Evolutionary conservation across 129 eudicot species (phyloP).

Genomic region (Artemisia tridentata): DNA sequence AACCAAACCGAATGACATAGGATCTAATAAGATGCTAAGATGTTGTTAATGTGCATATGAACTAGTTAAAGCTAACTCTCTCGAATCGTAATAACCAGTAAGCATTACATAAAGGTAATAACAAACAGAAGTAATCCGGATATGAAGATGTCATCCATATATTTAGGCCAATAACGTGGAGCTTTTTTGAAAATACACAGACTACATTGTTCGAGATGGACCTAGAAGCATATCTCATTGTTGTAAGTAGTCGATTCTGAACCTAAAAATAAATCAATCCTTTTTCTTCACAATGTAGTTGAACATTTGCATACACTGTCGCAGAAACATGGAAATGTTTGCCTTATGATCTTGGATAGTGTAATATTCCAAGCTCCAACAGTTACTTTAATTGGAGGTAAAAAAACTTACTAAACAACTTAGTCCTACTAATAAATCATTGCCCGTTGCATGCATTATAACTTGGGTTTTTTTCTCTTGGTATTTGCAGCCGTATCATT

Average conservation of each 20-base stretch:
- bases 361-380: background rate
- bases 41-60: too few species aligned
- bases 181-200: background rate
- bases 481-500: constrained; percentile 24
- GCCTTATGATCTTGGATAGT: constrained; percentile 20
- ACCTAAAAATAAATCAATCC: background rate
- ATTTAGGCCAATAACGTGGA: constrained; percentile 7
- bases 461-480: background rate
- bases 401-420: background rate
- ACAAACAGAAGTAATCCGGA: too few species aligned
- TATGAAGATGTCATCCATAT: constrained; percentile 15
- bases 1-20: too few species aligned
- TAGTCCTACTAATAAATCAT: background rate
- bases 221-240: constrained; percentile 17
- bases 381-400: constrained; percentile 22
- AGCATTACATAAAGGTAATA: too few species aligned
- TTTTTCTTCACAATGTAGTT: background rate
- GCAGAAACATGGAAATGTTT: constrained; percentile 18
- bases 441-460: background rate
- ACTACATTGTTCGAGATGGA: constrained; percentile 11
- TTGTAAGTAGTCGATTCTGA: constrained; percentile 1
- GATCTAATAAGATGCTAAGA: too few species aligned
- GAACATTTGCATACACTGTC: background rate
- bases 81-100: too few species aligned
- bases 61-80: too few species aligned